Evolutionary conservation across 2,329 filamentous ascomycete species (phyloP).

Genomic region (Lasiodiplodia citricola): DNA sequence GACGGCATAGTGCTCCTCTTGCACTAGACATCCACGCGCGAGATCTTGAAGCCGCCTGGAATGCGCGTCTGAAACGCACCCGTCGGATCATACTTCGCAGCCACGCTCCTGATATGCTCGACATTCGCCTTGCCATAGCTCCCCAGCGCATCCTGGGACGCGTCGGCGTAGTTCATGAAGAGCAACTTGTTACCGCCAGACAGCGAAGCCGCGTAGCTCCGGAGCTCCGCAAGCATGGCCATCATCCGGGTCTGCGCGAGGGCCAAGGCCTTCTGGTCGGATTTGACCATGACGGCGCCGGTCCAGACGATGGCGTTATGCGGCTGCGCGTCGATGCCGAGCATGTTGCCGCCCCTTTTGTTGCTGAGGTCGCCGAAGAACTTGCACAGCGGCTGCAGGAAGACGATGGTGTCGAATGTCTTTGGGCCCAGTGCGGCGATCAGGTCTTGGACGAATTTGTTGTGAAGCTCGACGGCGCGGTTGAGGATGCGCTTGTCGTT

Average conservation of each 20-base stretch:
- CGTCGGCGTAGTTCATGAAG: constrained; percentile 17
- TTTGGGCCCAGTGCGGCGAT: constrained; percentile 37
- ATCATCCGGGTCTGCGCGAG: not conserved
- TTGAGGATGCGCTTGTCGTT: constrained; percentile 44
- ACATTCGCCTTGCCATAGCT: constrained; percentile 32
- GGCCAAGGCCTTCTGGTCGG: not conserved
- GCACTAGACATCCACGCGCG: not conserved
- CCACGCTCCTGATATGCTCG: constrained; percentile 18
- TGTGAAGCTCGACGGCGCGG: constrained; percentile 48
- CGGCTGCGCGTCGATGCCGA: constrained; percentile 29
- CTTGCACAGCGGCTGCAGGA: constrained; percentile 29
- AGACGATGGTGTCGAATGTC: constrained; percentile 29
- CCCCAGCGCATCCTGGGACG: constrained; percentile 28
- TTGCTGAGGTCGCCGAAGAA: constrained; percentile 22
- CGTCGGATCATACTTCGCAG: constrained; percentile 29
- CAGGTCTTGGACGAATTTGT: constrained; percentile 34
- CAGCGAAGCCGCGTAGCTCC: not conserved
- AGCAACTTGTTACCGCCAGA: not conserved
- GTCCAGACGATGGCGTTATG: constrained; percentile 7
- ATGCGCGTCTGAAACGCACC: constrained; percentile 36
- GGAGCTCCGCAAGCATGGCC: not conserved
- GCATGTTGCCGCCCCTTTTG: constrained; percentile 29
- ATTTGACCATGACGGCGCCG: not conserved
- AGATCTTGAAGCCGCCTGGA: constrained; percentile 38
- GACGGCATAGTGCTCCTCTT: not conserved